Evolutionary conservation across 768 basidiomycete genomes (phyloP).

Genomic region (Termitomyces heimii): DNA sequence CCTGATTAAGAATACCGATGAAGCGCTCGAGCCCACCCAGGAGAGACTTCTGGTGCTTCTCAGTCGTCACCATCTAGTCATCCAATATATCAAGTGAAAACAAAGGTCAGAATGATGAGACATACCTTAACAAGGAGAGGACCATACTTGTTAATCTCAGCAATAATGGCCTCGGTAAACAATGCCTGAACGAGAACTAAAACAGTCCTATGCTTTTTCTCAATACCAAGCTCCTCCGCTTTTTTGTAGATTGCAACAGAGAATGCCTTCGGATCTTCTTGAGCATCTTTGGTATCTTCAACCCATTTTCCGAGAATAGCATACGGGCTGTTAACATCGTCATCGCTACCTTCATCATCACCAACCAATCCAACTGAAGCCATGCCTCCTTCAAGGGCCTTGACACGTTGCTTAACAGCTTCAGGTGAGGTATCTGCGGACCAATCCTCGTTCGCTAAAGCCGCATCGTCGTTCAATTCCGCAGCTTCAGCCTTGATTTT

Average conservation of each 20-base stretch:
- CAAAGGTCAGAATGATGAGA: neutral
- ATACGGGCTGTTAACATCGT: slow-evolving; percentile 84
- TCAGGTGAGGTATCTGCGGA: slow-evolving; percentile 88
- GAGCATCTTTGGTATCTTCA: slow-evolving; percentile 55
- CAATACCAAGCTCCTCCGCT: slow-evolving; percentile 85
- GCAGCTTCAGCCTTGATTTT: slow-evolving; percentile 91
- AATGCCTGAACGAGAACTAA: slow-evolving; percentile 79
- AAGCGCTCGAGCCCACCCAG: slow-evolving; percentile 90
- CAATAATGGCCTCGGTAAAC: slow-evolving; percentile 68
- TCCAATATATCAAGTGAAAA: slow-evolving; percentile 4
- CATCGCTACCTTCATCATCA: slow-evolving; percentile 88
- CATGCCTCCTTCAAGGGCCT: slow-evolving; percentile 57
- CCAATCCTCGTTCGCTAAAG: slow-evolving; percentile 74
- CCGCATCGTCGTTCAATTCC: slow-evolving; percentile 58
- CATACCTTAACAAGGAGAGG: slow-evolving; percentile 74
- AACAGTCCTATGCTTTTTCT: slow-evolving; percentile 91
- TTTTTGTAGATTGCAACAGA: slow-evolving; percentile 78
- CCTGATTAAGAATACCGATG: slow-evolving; percentile 69
- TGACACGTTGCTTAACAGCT: slow-evolving; percentile 79
- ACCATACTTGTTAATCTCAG: slow-evolving; percentile 59
- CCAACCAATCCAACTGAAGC: slow-evolving; percentile 46
- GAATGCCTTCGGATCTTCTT: slow-evolving; percentile 41
- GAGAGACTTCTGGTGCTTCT: slow-evolving; percentile 94
- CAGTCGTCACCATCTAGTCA: slow-evolving; percentile 74
- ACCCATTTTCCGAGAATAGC: slow-evolving; percentile 80